Percentiles rank a stretch among this genome's conserved stretches.
These are phyloP conservation scores for Paraconiothyrium sp. DNA, from an alignment of 2,329 filamentous ascomycete species.

Conservation along the genomic window DNA sequence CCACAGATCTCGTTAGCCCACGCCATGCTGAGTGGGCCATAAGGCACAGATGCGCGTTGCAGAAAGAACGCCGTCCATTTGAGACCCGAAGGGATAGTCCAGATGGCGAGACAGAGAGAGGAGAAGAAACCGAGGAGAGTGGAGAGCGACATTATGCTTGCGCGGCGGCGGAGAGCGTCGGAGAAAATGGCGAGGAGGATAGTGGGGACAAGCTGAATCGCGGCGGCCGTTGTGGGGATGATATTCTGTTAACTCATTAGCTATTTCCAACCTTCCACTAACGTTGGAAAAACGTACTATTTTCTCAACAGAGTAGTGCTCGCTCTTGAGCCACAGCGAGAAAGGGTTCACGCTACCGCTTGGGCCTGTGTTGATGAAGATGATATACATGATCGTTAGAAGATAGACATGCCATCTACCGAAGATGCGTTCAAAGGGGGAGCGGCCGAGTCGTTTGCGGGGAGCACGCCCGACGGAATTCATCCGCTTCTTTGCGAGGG, in stretches of 20 bases:
- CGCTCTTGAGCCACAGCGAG: constrained; percentile 30
- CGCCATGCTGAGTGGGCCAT: constrained; percentile 46
- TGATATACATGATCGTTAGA: constrained; percentile 26
- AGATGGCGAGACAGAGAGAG: constrained; percentile 41
- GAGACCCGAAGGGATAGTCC: constrained; percentile 39
- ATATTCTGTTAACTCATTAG: constrained; percentile 22
- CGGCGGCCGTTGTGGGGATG: constrained; percentile 28
- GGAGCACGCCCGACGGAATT: constrained; percentile 26
- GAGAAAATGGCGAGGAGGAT: constrained; percentile 28
- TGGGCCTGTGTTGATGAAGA: constrained; percentile 31
- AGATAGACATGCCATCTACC: constrained; percentile 33
- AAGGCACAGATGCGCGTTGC: constrained; percentile 40
- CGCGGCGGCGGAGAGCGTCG: constrained; percentile 29
- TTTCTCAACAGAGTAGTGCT: constrained; percentile 23
- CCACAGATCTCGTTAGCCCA: constrained; percentile 61
- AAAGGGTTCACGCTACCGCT: constrained; percentile 31
- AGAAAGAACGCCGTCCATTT: constrained; percentile 48
- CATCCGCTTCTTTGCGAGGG: constrained; percentile 29
- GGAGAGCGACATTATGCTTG: constrained; percentile 27
- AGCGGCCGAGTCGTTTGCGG: constrained; percentile 23
- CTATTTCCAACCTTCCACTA: neutral
- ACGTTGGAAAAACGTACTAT: constrained; percentile 19
- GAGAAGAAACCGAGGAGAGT: constrained; percentile 31
- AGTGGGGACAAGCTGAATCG: constrained; percentile 30
- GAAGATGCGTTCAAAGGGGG: constrained; percentile 29